These are phyloP conservation scores for Chrysopogon serrulatus DNA, from an alignment of 176 grass and related monocot genomes.

Conservation along the genomic window DNA sequence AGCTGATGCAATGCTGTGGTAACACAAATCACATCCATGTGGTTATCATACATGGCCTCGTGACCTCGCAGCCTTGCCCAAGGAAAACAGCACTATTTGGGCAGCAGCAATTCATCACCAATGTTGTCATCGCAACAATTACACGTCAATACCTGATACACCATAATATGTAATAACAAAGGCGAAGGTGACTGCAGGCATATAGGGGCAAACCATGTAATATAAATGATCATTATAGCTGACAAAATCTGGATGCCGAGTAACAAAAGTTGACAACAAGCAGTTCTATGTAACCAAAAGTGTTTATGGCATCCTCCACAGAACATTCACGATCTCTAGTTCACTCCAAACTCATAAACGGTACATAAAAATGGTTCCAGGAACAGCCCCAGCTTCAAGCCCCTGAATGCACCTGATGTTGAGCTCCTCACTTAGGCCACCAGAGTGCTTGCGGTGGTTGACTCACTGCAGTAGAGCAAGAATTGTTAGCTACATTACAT, in stretches of 20 bases:
- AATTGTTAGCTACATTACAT: background rate
- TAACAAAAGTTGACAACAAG: slow-evolving; percentile 4
- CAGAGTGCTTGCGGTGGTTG: slow-evolving; percentile 61
- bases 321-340: slow-evolving; percentile 11
- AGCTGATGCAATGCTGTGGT: background rate
- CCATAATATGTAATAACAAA: background rate
- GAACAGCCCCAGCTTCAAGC: slow-evolving; percentile 9
- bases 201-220: background rate
- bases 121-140: background rate
- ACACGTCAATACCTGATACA: background rate
- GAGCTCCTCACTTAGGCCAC: slow-evolving; percentile 51
- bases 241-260: slow-evolving; percentile 38
- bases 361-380: slow-evolving; percentile 2
- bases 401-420: background rate
- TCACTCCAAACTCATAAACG: slow-evolving; percentile 27
- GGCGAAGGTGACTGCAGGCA: background rate
- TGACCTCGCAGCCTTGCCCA: too few species aligned
- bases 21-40: too few species aligned
- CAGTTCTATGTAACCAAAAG: slow-evolving; percentile 17
- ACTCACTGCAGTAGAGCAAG: slow-evolving; percentile 45
- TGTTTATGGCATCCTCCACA: slow-evolving; percentile 13
- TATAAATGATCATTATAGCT: slow-evolving; percentile 5
- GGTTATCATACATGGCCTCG: too few species aligned
- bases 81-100: background rate
- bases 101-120: background rate